Percentiles rank a stretch among this genome's conserved stretches.
Conservation (phyloP, 257 asterid genomes). For the Nicotiana benthamiana region DNA sequence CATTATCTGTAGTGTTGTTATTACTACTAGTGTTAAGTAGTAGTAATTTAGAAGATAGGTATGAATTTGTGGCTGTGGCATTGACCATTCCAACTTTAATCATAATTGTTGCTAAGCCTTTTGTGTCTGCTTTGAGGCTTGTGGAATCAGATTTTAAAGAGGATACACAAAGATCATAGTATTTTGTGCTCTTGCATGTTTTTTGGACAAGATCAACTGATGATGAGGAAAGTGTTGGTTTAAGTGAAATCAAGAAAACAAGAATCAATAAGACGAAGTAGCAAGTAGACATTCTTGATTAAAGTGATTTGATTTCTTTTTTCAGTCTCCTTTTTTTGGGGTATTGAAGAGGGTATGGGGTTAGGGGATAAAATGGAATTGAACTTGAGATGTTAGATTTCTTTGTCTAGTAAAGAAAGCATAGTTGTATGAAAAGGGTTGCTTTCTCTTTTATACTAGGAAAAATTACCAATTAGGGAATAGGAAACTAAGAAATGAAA, state of each 20-base stretch:
- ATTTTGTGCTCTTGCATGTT: conserved; percentile 63
- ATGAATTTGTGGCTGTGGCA: conserved; percentile 60
- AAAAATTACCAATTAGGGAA: not conserved
- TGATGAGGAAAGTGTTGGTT: conserved; percentile 14
- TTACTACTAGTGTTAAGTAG: conserved; percentile 17
- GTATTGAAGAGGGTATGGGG: not conserved
- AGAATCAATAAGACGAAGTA: conserved; percentile 15
- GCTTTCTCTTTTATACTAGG: not conserved
- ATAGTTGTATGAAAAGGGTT: not conserved
- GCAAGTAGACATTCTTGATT: conserved; percentile 17
- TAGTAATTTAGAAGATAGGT: conserved; percentile 34
- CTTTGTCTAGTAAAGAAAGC: not conserved
- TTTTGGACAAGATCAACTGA: conserved; percentile 37
- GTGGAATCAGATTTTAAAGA: conserved; percentile 52
- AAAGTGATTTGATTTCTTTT: not conserved
- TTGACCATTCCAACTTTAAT: conserved; percentile 42
- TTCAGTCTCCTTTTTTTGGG: not conserved
- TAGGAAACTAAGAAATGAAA: not conserved
- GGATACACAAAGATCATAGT: conserved; percentile 71
- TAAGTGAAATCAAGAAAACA: conserved; percentile 18
- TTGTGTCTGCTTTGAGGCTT: conserved; percentile 49
- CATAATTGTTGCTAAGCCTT: conserved; percentile 63
- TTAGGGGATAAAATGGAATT: not conserved
- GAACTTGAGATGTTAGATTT: not conserved
- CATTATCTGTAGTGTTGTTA: not conserved